Percentiles rank a stretch among this genome's conserved stretches.
phyloP scores from a whole-genome alignment of 441 rosid species.

The Erysimum pusillum region DNA sequence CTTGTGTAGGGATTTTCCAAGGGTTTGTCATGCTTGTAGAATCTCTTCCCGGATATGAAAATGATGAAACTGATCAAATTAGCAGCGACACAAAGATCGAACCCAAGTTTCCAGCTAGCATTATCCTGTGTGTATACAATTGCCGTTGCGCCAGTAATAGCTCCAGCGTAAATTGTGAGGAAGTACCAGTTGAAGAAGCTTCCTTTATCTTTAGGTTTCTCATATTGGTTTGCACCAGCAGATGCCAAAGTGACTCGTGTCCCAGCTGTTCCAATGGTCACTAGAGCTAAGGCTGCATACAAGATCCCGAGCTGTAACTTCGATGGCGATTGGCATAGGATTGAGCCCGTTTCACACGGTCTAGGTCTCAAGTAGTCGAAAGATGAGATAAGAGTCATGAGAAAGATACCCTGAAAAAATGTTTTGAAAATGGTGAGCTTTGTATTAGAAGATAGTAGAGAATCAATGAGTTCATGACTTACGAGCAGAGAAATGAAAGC shows the following conservation, averaged over 20 bases:
- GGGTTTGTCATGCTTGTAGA: constrained; percentile 53
- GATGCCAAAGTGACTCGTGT: constrained; percentile 51
- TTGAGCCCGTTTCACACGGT: constrained; percentile 48
- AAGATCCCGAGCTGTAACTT: constrained; percentile 50
- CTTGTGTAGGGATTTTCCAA: constrained; percentile 57
- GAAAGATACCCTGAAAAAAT: constrained; percentile 49
- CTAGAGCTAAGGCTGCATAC: constrained; percentile 51
- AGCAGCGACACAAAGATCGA: constrained; percentile 45
- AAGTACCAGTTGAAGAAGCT: constrained; percentile 65
- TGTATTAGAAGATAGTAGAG: not conserved
- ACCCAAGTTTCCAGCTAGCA: constrained; percentile 65
- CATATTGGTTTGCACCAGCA: constrained; percentile 63
- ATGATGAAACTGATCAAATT: constrained; percentile 48
- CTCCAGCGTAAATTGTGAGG: constrained; percentile 28
- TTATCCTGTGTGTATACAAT: constrained; percentile 57
- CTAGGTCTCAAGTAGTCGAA: constrained; percentile 51
- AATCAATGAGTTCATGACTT: constrained; percentile 6
- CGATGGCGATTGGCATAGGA: constrained; percentile 50
- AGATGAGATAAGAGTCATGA: constrained; percentile 52
- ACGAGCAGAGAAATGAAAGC: constrained; percentile 46
- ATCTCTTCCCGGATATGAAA: constrained; percentile 51
- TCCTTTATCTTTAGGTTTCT: constrained; percentile 48
- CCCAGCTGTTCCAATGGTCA: constrained; percentile 37
- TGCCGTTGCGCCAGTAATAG: constrained; percentile 40
- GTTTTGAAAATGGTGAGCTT: not conserved